Evolutionary conservation across 2,329 filamentous ascomycete genomes (phyloP).

Genomic region (Penicillium sclerotiorum): DNA sequence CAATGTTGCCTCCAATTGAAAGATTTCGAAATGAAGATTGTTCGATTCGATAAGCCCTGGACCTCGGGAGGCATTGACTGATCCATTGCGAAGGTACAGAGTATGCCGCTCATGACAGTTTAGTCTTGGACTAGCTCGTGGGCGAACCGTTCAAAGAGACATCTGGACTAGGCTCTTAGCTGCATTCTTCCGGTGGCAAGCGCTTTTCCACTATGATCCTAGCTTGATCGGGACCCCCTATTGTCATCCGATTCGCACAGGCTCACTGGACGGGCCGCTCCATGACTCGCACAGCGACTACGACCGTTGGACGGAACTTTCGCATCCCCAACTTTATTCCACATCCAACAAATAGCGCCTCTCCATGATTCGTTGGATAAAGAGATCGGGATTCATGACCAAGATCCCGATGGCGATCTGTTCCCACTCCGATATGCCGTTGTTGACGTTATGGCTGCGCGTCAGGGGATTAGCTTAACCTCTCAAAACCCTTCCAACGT

Average conservation of each 20-base stretch:
- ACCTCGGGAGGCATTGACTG: too few species aligned
- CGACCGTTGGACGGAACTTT: too few species aligned
- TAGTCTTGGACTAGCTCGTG: too few species aligned
- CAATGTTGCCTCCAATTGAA: too few species aligned
- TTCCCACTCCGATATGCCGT: not conserved
- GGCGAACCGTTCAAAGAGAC: too few species aligned
- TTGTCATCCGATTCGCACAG: not conserved
- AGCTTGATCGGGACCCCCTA: not conserved
- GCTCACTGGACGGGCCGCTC: not conserved
- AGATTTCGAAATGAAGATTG: too few species aligned
- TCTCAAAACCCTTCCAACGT: not conserved
- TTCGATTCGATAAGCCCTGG: too few species aligned
- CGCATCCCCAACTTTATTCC: not conserved
- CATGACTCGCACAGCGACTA: conserved; percentile 6
- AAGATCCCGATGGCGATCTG: not conserved
- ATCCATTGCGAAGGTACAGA: too few species aligned
- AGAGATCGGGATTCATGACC: not conserved
- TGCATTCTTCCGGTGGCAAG: too few species aligned
- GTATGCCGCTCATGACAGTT: too few species aligned
- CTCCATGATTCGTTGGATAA: not conserved
- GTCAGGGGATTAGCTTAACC: conserved; percentile 1
- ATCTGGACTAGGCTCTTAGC: too few species aligned
- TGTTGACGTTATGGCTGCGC: not conserved
- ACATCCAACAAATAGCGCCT: not conserved
- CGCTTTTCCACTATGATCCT: too few species aligned